Conservation (phyloP, 2,329 filamentous ascomycete genomes). For the Fusarium ambrosium region DNA sequence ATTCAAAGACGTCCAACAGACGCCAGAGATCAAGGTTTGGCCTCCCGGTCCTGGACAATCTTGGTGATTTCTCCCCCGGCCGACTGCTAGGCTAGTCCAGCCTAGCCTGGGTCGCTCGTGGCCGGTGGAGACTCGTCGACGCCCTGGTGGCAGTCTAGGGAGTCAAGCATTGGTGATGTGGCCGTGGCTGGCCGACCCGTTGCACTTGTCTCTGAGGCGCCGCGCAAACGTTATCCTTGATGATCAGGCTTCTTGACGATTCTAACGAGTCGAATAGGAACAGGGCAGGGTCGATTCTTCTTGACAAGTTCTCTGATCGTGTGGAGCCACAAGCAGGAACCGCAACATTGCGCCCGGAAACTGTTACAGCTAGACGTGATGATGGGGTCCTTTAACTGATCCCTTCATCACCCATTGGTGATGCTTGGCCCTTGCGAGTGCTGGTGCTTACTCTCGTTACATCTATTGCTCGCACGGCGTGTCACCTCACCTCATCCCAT, state of each 20-base stretch:
- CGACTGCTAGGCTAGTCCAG: slow-evolving; percentile 3
- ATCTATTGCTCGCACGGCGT: slow-evolving; percentile 21
- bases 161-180: slow-evolving; percentile 35
- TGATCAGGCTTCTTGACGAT: neutral
- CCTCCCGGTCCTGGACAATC: slow-evolving; percentile 29
- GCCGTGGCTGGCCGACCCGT: slow-evolving; percentile 22
- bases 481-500: slow-evolving; percentile 29
- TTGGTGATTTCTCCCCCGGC: slow-evolving; percentile 26
- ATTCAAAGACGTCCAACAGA: slow-evolving; percentile 23
- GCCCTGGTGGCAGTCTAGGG: slow-evolving; percentile 22
- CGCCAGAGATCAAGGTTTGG: slow-evolving; percentile 42
- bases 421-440: slow-evolving; percentile 18
- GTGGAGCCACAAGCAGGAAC: slow-evolving; percentile 34
- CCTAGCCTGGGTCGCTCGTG: slow-evolving; percentile 35
- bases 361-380: slow-evolving; percentile 22
- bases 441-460: slow-evolving; percentile 15
- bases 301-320: neutral
- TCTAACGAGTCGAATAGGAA: neutral
- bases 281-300: neutral
- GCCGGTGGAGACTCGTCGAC: slow-evolving; percentile 38
- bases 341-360: slow-evolving; percentile 37
- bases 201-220: slow-evolving; percentile 12
- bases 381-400: slow-evolving; percentile 23
- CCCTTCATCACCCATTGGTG: slow-evolving; percentile 29
- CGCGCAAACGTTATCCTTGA: slow-evolving; percentile 9